Percentiles rank a stretch among this genome's conserved stretches.
phyloP scores from a whole-genome alignment of 345 rosid genomes.

The Eucalyptus grandis region DNA sequence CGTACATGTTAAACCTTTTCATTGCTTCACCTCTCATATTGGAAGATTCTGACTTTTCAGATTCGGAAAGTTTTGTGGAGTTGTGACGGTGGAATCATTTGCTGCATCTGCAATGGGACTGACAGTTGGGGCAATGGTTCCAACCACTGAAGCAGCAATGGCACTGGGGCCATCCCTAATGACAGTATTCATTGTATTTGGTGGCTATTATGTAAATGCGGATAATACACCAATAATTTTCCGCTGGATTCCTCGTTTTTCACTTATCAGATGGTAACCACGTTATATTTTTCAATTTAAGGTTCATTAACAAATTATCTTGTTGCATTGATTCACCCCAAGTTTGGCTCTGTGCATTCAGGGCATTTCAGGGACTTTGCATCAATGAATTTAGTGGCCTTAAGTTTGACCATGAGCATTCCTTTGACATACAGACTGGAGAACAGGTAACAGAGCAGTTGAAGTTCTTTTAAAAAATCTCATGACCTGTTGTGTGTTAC shows the following conservation, averaged over 20 bases:
- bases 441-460: constrained; percentile 60
- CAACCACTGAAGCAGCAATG: constrained; percentile 98
- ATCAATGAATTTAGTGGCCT: constrained; percentile 89
- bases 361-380: constrained; percentile 98
- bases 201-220: constrained; percentile 87
- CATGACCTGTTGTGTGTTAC: background rate
- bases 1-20: background rate
- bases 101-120: constrained; percentile 99
- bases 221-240: constrained; percentile 84
- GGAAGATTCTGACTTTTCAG: background rate
- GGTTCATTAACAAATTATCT: background rate
- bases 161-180: constrained; percentile 96
- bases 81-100: constrained; percentile 86
- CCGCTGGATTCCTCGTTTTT: constrained; percentile 87
- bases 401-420: constrained; percentile 65
- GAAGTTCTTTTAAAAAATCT: background rate
- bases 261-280: constrained; percentile 81
- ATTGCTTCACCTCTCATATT: background rate
- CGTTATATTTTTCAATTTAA: background rate
- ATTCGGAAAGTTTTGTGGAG: constrained; percentile 83
- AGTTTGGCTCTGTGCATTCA: constrained; percentile 6
- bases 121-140: constrained; percentile 96
- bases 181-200: constrained; percentile 93
- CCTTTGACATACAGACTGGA: constrained; percentile 82
- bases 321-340: background rate